Base-by-base conservation (phyloP, 148 eudicot species). In the Bassia scoparia region DNA sequence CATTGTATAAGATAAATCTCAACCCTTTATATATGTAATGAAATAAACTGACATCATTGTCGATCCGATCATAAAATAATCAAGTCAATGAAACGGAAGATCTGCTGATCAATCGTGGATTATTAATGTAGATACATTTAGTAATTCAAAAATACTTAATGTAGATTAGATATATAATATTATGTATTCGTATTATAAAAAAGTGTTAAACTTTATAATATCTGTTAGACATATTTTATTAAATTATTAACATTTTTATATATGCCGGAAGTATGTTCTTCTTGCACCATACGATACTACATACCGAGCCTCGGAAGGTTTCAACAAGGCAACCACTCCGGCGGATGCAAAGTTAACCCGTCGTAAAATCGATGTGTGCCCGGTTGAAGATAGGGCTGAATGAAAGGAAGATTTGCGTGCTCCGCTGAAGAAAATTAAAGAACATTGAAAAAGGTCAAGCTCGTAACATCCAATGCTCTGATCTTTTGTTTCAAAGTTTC, bases 301-400 rank as follows among this genome's bases (percentile, higher is more conserved):
- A 3, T 83, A 89, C 95, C 52, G 34, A 43, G 16, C 91, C 91
- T 34, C 56, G 76, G 30, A 67, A 80, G 27, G 91, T 89, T 75
- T 81, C 81, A 60, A 73, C 79, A 6, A 87, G 84, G 30, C 86
- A 86, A 27, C 95, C 95, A 33, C 85, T 74, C 95, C 95, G 4
- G 82, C 86, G 9, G 91, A 89, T 17, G 95, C 95, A 72, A 89
- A 87, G 81, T 86, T 89, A 16, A 81, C 86, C 91, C 95, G 8
- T 79, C n/a, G 11, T 35, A 38, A 52, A 60, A 82, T 2, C 67
- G 66, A 53, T 58, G 73, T 27, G 21, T 74, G 10, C 82, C 73
- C 46, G 84, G 86, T 69, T 84, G 77, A 53, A 86, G 87, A 77
- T 71, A 87, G 4, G 95, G 83, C 1, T 75, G 83, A 71, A 83